A percentile compares a stretch with the other conserved stretches of the same genome.
These are phyloP conservation scores for Tulasnella sp. DNA, from an alignment of 768 basidiomycete genomes.

Conservation along the genomic window DNA sequence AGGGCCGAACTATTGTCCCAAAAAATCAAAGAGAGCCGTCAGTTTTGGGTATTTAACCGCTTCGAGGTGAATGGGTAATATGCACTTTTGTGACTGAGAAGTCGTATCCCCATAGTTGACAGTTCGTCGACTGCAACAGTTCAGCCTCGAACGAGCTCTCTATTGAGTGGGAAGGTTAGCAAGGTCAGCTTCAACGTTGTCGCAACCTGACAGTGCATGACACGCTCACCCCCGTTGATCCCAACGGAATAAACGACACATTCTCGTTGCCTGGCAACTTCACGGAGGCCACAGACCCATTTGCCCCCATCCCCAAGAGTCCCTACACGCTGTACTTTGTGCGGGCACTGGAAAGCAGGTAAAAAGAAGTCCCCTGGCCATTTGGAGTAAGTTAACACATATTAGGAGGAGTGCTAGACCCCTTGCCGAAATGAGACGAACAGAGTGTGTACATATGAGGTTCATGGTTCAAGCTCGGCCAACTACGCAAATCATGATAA, in stretches of 20 bases:
- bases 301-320: conserved; percentile 18
- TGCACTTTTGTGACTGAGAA: conserved; percentile 14
- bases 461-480: not conserved
- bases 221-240: not conserved
- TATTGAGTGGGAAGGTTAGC: not conserved
- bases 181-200: not conserved
- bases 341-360: conserved; percentile 16
- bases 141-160: conserved; percentile 19
- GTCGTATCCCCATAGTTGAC: conserved; percentile 18
- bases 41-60: not conserved
- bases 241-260: conserved; percentile 18
- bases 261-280: conserved; percentile 12
- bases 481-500: not conserved
- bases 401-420: not conserved
- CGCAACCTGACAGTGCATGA: not conserved
- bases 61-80: not conserved
- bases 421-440: not conserved
- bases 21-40: not conserved
- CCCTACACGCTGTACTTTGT: conserved; percentile 14
- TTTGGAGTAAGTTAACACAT: not conserved
- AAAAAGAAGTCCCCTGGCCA: conserved; percentile 18
- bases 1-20: conserved; percentile 13
- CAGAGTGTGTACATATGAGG: conserved; percentile 13
- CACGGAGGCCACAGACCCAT: conserved; percentile 17
- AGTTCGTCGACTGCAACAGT: conserved; percentile 15